Evolutionary conservation across 2,329 filamentous ascomycete species (phyloP), one percentile per base, ranked within the genome.

Genomic region (Fonsecaea multimorphosa): DNA sequence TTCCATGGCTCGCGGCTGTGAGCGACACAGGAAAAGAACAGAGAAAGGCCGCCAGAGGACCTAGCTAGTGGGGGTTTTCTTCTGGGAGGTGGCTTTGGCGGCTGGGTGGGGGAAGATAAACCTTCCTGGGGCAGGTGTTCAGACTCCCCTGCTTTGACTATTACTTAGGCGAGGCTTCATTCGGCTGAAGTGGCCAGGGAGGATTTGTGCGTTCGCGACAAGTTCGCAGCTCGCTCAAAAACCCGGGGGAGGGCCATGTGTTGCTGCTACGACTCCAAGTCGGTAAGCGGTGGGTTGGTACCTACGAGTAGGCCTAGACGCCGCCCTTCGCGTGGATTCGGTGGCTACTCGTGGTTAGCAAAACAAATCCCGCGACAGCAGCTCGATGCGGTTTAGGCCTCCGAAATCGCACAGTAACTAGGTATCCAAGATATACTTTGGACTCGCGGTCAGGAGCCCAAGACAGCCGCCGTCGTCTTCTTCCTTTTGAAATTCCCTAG

Each of bases 191-290:
- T n/a, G n/a, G n/a, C 11, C 16, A 44, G 7, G 38, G 38, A 44
- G 38, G 5, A 6, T 19, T 44, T 5, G 8, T 44, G 16, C 38
- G 6, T 44, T 44, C n/a, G 38, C n/a, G 38, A n/a, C n/a, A 19
- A 44, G 38, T 19, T n/a, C n/a, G n/a, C n/a, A n/a, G n/a, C 22
- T 49, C 19, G 19, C 44, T 19, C 19, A 49, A 19, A 24, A 49
- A 49, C 44, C 44, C 24, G 44, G 44, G 44, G 44, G 44, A 49
- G 44, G 44, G 44, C 44, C 44, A 49, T 49, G 19, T 5, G 9
- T 49, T 49, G 44, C 19, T 24, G 8, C 11, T 49, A 7, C 44
- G 12, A 8, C 19, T 16, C 4, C 38, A 16, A 40, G n/a, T n/a
- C n/a, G 38, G 16, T 40, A 19, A 40, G n/a, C n/a, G n/a, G n/a